phyloP scores from a whole-genome alignment of 768 basidiomycete genomes.

The Lentinula aciculospora region DNA sequence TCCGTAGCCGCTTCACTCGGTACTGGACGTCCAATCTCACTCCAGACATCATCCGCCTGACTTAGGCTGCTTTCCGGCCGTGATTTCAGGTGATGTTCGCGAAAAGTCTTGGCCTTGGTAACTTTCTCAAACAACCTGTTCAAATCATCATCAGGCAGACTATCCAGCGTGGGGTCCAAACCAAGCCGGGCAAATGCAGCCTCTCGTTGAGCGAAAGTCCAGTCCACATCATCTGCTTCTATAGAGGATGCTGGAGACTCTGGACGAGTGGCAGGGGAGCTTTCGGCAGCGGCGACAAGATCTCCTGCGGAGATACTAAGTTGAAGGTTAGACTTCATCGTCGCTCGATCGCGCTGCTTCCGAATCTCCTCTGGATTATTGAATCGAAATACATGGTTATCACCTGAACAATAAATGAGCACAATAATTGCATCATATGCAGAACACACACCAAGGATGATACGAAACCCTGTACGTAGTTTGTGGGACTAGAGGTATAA shows the following conservation, averaged over 20 bases:
- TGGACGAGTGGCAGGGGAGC: conserved; percentile 60
- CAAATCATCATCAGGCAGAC: conserved; percentile 90
- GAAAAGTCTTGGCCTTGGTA: conserved; percentile 84
- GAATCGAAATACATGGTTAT: conserved; percentile 96
- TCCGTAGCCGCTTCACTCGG: conserved; percentile 79
- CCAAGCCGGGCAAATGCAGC: conserved; percentile 86
- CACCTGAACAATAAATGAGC: conserved; percentile 42
- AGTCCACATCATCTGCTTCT: conserved; percentile 79
- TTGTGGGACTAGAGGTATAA: conserved; percentile 54
- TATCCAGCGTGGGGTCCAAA: conserved; percentile 84
- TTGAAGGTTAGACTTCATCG: conserved; percentile 63
- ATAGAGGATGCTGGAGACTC: conserved; percentile 71
- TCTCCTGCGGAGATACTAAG: conserved; percentile 63
- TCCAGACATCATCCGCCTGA: conserved; percentile 85
- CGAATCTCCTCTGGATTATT: conserved; percentile 95
- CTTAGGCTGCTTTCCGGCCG: conserved; percentile 88
- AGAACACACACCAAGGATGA: conserved; percentile 75
- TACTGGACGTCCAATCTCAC: conserved; percentile 77
- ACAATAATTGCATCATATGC: conserved; percentile 4
- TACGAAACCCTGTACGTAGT: conserved; percentile 90
- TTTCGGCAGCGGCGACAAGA: conserved; percentile 42
- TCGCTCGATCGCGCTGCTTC: conserved; percentile 81
- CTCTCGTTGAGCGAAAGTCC: conserved; percentile 96
- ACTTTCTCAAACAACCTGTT: conserved; percentile 94
- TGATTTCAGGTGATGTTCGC: conserved; percentile 73